Evolutionary conservation across 2,329 filamentous ascomycete genomes (phyloP).

Genomic region (Ophiostoma himal-ulmi): DNA sequence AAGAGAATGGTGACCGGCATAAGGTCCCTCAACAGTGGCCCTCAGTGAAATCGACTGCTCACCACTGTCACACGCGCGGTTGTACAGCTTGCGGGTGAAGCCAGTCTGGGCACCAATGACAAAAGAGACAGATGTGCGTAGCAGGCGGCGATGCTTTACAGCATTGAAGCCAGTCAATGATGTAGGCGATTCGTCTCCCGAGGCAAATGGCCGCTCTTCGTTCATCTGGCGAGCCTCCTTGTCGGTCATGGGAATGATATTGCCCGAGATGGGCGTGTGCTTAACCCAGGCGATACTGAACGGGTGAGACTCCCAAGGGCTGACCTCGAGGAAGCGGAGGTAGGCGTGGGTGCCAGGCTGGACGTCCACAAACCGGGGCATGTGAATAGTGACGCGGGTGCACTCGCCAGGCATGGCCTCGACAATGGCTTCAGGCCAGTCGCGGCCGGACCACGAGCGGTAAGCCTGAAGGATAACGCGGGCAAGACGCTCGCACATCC

Average conservation of each 20-base stretch:
- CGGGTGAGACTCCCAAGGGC: constrained; percentile 67
- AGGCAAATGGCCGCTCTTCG: constrained; percentile 18
- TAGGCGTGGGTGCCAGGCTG: constrained; percentile 69
- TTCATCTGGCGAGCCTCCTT: constrained; percentile 32
- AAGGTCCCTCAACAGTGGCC: constrained; percentile 84
- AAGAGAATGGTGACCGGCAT: constrained; percentile 74
- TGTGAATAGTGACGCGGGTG: constrained; percentile 62
- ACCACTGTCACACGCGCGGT: constrained; percentile 55
- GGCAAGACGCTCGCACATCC: constrained; percentile 59
- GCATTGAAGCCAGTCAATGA: constrained; percentile 22
- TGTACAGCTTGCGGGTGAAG: constrained; percentile 76
- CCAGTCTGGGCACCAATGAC: constrained; percentile 83
- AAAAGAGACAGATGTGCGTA: constrained; percentile 62
- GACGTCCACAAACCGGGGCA: constrained; percentile 61
- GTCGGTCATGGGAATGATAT: constrained; percentile 37
- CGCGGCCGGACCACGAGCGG: constrained; percentile 56
- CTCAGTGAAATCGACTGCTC: constrained; percentile 54
- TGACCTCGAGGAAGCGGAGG: constrained; percentile 61
- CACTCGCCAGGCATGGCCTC: constrained; percentile 65
- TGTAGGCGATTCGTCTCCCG: not conserved
- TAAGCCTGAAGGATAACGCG: constrained; percentile 60
- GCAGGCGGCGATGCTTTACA: constrained; percentile 33
- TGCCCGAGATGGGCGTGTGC: constrained; percentile 41
- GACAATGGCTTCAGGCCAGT: constrained; percentile 59
- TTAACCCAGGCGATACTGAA: constrained; percentile 75